A percentile compares a stretch with the other conserved stretches of the same genome.
Evolutionary conservation across 257 asterid species (phyloP).

Genomic region (Nyctanthes arbortristis): DNA sequence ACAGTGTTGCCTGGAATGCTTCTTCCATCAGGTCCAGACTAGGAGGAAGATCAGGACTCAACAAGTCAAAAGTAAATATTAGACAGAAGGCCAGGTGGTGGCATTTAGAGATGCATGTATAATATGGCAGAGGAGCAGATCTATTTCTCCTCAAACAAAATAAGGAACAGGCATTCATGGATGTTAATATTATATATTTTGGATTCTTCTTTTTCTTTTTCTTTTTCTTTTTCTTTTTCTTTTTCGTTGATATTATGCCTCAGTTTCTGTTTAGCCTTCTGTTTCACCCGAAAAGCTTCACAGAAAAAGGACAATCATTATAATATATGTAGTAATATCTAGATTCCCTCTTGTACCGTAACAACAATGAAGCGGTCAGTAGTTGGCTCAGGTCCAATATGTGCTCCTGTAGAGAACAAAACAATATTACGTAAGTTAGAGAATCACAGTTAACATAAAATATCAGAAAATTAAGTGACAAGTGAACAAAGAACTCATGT

Average conservation of each 20-base stretch:
- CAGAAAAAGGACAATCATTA: not conserved
- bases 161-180: not conserved
- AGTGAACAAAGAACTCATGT: conserved; percentile 10
- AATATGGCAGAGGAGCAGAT: not conserved
- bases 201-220: not conserved
- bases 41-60: conserved; percentile 23
- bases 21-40: conserved; percentile 96
- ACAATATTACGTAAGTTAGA: conserved; percentile 12
- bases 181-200: not conserved
- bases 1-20: conserved; percentile 97
- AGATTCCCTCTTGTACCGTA: conserved; percentile 51
- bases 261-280: conserved; percentile 7
- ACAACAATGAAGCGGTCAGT: conserved; percentile 92
- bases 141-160: not conserved
- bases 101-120: not conserved
- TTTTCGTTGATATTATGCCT: not conserved
- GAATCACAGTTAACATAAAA: not conserved
- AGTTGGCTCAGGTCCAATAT: conserved; percentile 99
- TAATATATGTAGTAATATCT: not conserved
- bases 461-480: not conserved
- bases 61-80: not conserved
- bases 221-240: not conserved
- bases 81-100: not conserved
- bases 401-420: conserved; percentile 68
- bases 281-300: conserved; percentile 2